Evolutionary conservation across 495 filamentous ascomycete genomes (phyloP), one percentile per base, ranked within the genome.

Genomic region (Aspergillus ellipticus): DNA sequence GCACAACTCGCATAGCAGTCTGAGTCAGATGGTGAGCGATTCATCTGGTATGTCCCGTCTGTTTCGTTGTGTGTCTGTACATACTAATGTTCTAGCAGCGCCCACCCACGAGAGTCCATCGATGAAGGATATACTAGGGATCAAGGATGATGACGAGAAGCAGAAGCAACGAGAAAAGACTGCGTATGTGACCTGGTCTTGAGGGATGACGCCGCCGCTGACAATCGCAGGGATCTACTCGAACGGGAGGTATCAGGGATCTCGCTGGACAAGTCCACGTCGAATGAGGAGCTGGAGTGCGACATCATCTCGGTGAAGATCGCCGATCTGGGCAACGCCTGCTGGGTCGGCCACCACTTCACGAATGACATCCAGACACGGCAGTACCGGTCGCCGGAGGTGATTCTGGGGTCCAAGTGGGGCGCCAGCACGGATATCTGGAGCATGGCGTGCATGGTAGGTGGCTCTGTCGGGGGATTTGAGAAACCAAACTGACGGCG

Each of bases 381-480:
- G 63, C 94, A 99, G 71, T 99, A 99, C 71, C 83, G 94, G 19
- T 97, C 94, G 0, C 94, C 94, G 2, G 94, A 99, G 70, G 94
- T 99, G 24, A 97, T 99, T 42, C 74, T 99, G 16, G 94, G 94
- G 41, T 85, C 92, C 1, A 97, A 97, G 74, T 99, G 94, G 94
- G 94, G 94, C 49, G 94, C 94, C 4, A 97, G 94, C 66, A 97
- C 94, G 2, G 94, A 99, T 69, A 87, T 99, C 16, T 99, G 94
- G 94, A 97, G 95, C 73, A 99, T 99, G 94, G 90, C 95, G 20
- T 89, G 89, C 61, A 99, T 99, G 94, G 95, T 97, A 78, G 51
- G 81, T 63, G 13, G 50, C 41, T 16, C 16, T n/a, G 15, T 17
- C 2, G 7, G 9, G 2, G n/a, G 0, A 17, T 7, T 29, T 20